Base-by-base conservation (phyloP, 1,284 basidiomycete species). In the Somion occarium region DNA sequence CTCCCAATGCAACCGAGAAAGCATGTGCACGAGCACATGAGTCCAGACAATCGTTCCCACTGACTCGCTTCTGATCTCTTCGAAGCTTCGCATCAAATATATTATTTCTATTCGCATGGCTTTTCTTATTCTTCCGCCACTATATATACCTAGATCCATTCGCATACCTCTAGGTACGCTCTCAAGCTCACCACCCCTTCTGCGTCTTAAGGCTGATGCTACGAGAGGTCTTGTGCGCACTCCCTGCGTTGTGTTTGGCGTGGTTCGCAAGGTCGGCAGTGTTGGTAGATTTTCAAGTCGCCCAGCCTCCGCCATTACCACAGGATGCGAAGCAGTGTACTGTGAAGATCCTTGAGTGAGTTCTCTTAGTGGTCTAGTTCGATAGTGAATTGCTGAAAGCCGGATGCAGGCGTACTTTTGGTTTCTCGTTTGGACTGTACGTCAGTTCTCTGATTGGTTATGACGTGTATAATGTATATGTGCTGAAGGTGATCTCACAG, bases 241-340 rank as follows among this genome's bases (percentile, higher is more conserved):
- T 53, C n/a, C 53, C 54, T 12, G 51, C 56, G 18, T 42, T 64
- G 18, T 42, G 56, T 20, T 30, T 52, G 22, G 53, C 59, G 12
- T 51, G 46, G 23, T 50, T 58, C 5, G 58, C 58, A n/a, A 58
- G 52, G 22, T 72, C 74, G 15, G 65, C 71, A 27, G 76, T 75
- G 15, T 73, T 88, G 12, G 78, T 83, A 23, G 75, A 88, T 64
- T 89, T 89, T 63, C 86, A 88, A 63, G 84, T 88, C 50, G 72
- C 81, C 4, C 79, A 88, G 57, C 85, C 86, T 5, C 83, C 82
- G 15, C 76, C 80, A 3, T 68, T 88, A 20, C 85, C 86, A 12
- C 64, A 67, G 44, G 69, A 76, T 58, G 74, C 73, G 13, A 75
- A 80, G 56, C 73, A 81, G 59, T 88, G 86, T 61, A 86, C 83